Conservation (phyloP, 2,329 filamentous ascomycete species). For the Neocucurbitaria cava region DNA sequence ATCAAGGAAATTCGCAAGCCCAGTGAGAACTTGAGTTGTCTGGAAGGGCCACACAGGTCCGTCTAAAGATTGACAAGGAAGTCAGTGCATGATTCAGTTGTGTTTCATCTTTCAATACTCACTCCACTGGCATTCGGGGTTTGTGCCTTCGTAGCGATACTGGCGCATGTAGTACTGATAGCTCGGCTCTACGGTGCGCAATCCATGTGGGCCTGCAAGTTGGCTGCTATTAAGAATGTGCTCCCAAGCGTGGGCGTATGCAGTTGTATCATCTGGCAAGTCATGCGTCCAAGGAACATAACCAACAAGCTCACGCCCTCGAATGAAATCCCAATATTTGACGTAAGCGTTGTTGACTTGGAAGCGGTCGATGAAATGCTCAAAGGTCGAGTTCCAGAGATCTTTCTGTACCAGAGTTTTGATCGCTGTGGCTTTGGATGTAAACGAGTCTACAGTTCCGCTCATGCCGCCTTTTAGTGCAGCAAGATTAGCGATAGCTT, state of each 20-base stretch:
- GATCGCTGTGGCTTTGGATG: slow-evolving; percentile 40
- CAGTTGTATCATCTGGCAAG: slow-evolving; percentile 49
- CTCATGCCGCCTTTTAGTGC: slow-evolving; percentile 31
- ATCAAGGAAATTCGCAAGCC: slow-evolving; percentile 53
- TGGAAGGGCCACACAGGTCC: slow-evolving; percentile 56
- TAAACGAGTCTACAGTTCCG: slow-evolving; percentile 19
- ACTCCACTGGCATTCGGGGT: slow-evolving; percentile 54
- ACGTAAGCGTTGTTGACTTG: slow-evolving; percentile 50
- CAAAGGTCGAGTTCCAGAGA: slow-evolving; percentile 54
- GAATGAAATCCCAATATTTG: slow-evolving; percentile 50
- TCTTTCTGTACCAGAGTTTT: slow-evolving; percentile 49
- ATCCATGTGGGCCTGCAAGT: slow-evolving; percentile 45
- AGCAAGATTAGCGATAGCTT: slow-evolving; percentile 51
- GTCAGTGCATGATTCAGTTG: background rate
- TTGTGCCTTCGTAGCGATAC: slow-evolving; percentile 49
- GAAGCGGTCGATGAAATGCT: slow-evolving; percentile 55
- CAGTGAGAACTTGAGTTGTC: slow-evolving; percentile 51
- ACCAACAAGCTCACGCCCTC: slow-evolving; percentile 54
- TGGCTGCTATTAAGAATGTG: slow-evolving; percentile 47
- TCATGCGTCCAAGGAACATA: slow-evolving; percentile 54
- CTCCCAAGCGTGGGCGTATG: slow-evolving; percentile 49
- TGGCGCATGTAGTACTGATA: slow-evolving; percentile 56
- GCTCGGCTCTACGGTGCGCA: slow-evolving; percentile 54
- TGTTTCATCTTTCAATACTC: background rate
- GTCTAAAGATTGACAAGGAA: slow-evolving; percentile 15